These are phyloP conservation scores for Graphilbum sp. DNA, from an alignment of 2,329 filamentous ascomycete species.

Conservation along the genomic window DNA sequence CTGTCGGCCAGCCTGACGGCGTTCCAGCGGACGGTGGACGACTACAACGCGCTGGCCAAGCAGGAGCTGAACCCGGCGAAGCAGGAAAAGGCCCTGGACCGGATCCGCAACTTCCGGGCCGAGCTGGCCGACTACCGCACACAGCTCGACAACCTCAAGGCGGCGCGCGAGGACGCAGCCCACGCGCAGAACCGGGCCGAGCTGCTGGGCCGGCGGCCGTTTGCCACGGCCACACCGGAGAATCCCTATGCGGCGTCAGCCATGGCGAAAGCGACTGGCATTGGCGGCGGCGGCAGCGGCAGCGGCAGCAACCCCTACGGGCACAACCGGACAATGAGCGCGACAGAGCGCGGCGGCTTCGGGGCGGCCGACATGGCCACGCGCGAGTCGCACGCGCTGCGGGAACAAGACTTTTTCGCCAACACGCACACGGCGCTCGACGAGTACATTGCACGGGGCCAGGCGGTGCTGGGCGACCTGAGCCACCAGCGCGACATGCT, in stretches of 20 bases:
- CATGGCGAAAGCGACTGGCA: no score
- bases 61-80: conserved; percentile 84
- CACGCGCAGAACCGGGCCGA: conserved; percentile 56
- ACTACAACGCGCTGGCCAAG: conserved; percentile 72
- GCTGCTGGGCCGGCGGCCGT: conserved; percentile 70
- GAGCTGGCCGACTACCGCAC: conserved; percentile 69
- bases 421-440: conserved; percentile 75
- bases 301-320: conserved; percentile 10
- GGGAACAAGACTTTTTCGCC: conserved; percentile 77
- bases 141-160: conserved; percentile 63
- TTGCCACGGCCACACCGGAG: conserved; percentile 65
- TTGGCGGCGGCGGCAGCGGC: conserved; percentile 13
- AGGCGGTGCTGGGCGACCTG: conserved; percentile 78
- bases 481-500: conserved; percentile 85
- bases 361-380: conserved; percentile 13
- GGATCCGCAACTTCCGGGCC: conserved; percentile 67
- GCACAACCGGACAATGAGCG: conserved; percentile 25
- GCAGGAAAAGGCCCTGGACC: conserved; percentile 76
- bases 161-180: conserved; percentile 57
- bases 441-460: conserved; percentile 81
- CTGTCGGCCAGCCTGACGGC: conserved; percentile 53
- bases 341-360: conserved; percentile 15
- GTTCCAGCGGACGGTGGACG: conserved; percentile 80
- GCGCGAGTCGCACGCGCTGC: conserved; percentile 67
- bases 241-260: conserved; percentile 72